These are phyloP conservation scores for Cutaneotrichosporon sp. DNA, from an alignment of 1,284 basidiomycete genomes.

Conservation along the genomic window DNA sequence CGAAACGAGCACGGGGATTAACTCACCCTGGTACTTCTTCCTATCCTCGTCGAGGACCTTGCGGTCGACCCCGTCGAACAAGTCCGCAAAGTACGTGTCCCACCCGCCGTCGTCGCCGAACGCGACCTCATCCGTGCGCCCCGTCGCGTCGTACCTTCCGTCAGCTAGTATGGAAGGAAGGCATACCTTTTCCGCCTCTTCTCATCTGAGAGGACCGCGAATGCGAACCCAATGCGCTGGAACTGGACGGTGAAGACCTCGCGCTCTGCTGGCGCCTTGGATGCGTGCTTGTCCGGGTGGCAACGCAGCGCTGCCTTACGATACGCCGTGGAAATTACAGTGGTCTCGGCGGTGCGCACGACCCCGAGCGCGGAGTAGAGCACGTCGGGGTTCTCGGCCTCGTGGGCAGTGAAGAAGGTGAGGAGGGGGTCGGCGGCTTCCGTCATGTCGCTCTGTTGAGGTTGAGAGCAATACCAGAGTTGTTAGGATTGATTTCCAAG, in stretches of 20 bases:
- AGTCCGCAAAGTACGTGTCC: conserved; percentile 85
- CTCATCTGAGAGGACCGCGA: conserved; percentile 77
- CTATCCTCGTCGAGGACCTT: conserved; percentile 85
- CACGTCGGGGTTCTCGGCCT: conserved; percentile 47
- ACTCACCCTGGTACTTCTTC: conserved; percentile 80
- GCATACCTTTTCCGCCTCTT: conserved; percentile 59
- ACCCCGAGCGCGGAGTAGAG: conserved; percentile 72
- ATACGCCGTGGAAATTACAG: conserved; percentile 79
- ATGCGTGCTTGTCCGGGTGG: conserved; percentile 85
- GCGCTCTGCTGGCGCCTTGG: conserved; percentile 61
- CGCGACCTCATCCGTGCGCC: conserved; percentile 74
- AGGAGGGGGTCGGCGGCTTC: conserved; percentile 65
- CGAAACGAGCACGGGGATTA: conserved; percentile 3
- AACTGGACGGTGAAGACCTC: conserved; percentile 70
- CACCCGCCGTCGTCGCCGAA: conserved; percentile 75
- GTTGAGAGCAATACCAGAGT: not conserved
- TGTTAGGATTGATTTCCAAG: not conserved
- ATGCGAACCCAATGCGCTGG: conserved; percentile 87
- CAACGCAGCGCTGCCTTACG: conserved; percentile 73
- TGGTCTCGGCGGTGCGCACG: conserved; percentile 58
- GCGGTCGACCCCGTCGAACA: conserved; percentile 82
- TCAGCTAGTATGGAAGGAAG: conserved; percentile 2
- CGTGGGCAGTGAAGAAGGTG: conserved; percentile 72
- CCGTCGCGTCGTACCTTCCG: conserved; percentile 70
- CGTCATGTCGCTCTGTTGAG: conserved; percentile 56